Conservation (phyloP, 768 basidiomycete genomes). For the Rubroboletus pulcherrimus region DNA sequence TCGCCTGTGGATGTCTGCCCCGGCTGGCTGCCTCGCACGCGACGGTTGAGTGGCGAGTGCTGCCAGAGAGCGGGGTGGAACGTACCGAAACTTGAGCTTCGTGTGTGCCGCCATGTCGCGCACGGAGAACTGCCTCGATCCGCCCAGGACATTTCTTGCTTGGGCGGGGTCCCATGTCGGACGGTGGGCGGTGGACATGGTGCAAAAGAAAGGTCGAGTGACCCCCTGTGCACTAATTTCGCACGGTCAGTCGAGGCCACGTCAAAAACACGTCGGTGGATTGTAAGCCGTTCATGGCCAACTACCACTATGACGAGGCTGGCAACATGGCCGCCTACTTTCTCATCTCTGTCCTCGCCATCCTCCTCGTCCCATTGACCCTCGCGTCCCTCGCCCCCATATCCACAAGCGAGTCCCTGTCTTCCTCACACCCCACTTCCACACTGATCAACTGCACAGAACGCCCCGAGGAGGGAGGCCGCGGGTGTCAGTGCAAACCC, state of each 20-base stretch:
- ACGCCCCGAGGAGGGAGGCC: slow-evolving; percentile 26
- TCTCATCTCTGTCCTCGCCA: slow-evolving; percentile 81
- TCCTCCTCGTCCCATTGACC: slow-evolving; percentile 79
- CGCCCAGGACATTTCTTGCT: slow-evolving; percentile 87
- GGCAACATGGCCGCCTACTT: slow-evolving; percentile 90
- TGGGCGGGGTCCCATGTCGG: slow-evolving; percentile 98
- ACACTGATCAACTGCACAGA: slow-evolving; percentile 27
- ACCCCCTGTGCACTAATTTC: background rate
- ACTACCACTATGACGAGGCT: slow-evolving; percentile 82
- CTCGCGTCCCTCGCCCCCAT: slow-evolving; percentile 41
- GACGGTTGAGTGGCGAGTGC: background rate
- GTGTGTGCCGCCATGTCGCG: slow-evolving; percentile 94
- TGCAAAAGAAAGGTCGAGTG: background rate
- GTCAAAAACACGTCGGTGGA: slow-evolving; percentile 1
- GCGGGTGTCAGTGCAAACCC: slow-evolving; percentile 59
- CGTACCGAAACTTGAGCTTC: slow-evolving; percentile 94
- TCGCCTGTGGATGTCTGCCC: slow-evolving; percentile 84
- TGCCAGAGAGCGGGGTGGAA: background rate
- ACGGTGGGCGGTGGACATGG: slow-evolving; percentile 88
- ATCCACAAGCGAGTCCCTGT: slow-evolving; percentile 41
- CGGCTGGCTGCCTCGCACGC: slow-evolving; percentile 54
- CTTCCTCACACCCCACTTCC: background rate
- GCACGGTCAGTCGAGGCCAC: slow-evolving; percentile 15
- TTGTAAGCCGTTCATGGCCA: slow-evolving; percentile 43
- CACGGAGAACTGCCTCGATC: slow-evolving; percentile 89